These are phyloP conservation scores for Peronospora destructor DNA, from an alignment of 352 stramenopile species.

Conservation along the genomic window DNA sequence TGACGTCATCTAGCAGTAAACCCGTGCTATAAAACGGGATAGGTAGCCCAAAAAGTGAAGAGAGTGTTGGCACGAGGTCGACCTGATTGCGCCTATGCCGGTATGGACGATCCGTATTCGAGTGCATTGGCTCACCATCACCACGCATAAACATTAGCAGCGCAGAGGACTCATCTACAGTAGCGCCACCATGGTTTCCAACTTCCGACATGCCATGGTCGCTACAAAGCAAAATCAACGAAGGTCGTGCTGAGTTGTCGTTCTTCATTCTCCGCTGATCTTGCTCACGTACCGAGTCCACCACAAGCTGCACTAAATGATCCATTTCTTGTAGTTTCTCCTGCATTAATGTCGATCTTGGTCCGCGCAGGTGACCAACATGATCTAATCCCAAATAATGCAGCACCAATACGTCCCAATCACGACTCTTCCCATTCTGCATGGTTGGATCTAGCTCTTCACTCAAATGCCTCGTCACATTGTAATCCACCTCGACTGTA, in stretches of 20 bases:
- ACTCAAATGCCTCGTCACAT: conserved; percentile 77
- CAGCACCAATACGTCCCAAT: conserved; percentile 83
- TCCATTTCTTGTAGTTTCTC: conserved; percentile 86
- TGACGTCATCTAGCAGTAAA: conserved; percentile 51
- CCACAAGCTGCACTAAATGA: conserved; percentile 48
- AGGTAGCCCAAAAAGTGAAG: conserved; percentile 54
- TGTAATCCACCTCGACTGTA: conserved; percentile 79
- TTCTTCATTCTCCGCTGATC: conserved; percentile 32
- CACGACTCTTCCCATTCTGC: conserved; percentile 45
- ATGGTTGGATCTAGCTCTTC: conserved; percentile 81
- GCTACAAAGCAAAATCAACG: conserved; percentile 75
- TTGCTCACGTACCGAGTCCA: conserved; percentile 50
- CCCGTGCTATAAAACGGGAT: conserved; percentile 69
- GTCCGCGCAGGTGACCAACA: conserved; percentile 72
- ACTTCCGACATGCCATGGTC: conserved; percentile 88
- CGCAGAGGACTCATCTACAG: conserved; percentile 75
- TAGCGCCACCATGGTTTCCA: conserved; percentile 82
- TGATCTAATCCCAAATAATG: conserved; percentile 87
- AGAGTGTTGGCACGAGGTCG: conserved; percentile 81
- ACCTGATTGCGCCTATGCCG: conserved; percentile 47
- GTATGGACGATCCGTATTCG: conserved; percentile 1
- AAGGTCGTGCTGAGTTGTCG: conserved; percentile 28
- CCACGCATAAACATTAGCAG: conserved; percentile 71
- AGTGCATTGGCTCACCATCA: conserved; percentile 26
- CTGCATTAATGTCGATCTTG: conserved; percentile 67